phyloP scores from a whole-genome alignment of 2,329 filamentous ascomycete genomes.

The Calcarisporium arbuscula region DNA sequence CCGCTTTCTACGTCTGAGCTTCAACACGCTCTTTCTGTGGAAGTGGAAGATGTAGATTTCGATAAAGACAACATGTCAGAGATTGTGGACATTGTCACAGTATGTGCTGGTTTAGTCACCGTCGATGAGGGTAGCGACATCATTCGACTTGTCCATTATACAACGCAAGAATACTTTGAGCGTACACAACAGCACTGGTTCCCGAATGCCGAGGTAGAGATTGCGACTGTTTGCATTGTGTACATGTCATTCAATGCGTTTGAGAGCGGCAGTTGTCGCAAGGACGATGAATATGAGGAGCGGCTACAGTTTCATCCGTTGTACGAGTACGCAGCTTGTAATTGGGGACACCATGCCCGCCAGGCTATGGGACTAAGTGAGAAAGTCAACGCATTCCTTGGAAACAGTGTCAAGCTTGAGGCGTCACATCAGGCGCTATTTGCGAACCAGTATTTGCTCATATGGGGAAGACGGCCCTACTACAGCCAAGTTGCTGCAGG shows the following conservation, averaged over 20 bases:
- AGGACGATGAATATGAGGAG: constrained; percentile 11
- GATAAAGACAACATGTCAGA: constrained; percentile 26
- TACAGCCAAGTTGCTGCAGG: constrained; percentile 6
- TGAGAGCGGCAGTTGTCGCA: constrained; percentile 10
- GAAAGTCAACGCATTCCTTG: constrained; percentile 12
- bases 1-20: constrained; percentile 28
- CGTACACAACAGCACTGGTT: constrained; percentile 21
- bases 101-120: constrained; percentile 34
- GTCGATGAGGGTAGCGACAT: constrained; percentile 29
- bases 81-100: constrained; percentile 23
- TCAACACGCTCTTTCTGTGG: constrained; percentile 33
- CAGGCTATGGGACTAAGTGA: constrained; percentile 3
- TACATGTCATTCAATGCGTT: constrained; percentile 18
- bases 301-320: constrained; percentile 17
- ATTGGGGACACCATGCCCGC: constrained; percentile 28
- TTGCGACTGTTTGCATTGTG: constrained; percentile 24
- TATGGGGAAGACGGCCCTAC: no score
- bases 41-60: constrained; percentile 17
- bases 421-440: constrained; percentile 15
- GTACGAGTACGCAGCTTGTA: constrained; percentile 22
- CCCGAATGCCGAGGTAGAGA: constrained; percentile 17
- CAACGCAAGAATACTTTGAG: constrained; percentile 37
- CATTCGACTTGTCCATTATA: constrained; percentile 37
- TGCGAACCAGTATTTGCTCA: not conserved
- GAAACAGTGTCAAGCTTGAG: constrained; percentile 7